Conservation (phyloP, 352 stramenopile genomes). For the Globisporangium alternatum region DNA sequence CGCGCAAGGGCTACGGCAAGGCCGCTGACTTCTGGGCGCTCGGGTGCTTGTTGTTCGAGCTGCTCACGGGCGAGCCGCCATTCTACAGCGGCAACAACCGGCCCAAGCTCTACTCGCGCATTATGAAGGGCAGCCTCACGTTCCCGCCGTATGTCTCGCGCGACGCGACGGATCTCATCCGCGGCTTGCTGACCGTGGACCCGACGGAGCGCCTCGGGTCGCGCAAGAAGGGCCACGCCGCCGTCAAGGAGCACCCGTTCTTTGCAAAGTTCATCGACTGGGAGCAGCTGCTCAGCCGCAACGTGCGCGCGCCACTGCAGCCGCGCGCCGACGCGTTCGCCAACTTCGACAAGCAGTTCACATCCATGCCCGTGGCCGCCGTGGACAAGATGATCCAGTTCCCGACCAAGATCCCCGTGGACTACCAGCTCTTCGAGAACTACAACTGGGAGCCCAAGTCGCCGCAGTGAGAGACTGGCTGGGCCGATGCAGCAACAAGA, state of each 20-base stretch:
- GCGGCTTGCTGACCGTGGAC: conserved; percentile 44
- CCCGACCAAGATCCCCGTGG: conserved; percentile 67
- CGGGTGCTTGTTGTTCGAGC: conserved; percentile 85
- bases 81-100: conserved; percentile 79
- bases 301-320: conserved; percentile 55
- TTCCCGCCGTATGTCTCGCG: conserved; percentile 55
- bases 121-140: conserved; percentile 39
- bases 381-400: conserved; percentile 81
- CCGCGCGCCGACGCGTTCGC: conserved; percentile 62
- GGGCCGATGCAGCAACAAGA: background rate
- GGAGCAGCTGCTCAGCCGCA: conserved; percentile 40
- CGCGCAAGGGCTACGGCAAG: conserved; percentile 71
- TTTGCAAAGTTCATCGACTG: conserved; percentile 72
- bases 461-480: conserved; percentile 12
- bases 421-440: conserved; percentile 85
- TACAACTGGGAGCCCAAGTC: conserved; percentile 74
- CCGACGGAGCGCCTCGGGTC: conserved; percentile 58
- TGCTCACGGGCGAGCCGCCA: conserved; percentile 84
- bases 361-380: conserved; percentile 63
- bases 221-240: conserved; percentile 29
- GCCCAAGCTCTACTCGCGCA: conserved; percentile 53
- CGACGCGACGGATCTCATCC: conserved; percentile 54
- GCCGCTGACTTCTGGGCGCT: conserved; percentile 90
- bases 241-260: conserved; percentile 66
- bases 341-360: conserved; percentile 89